phyloP scores from a whole-genome alignment of 2,329 filamentous ascomycete species.

The Fusarium armeniacum region DNA sequence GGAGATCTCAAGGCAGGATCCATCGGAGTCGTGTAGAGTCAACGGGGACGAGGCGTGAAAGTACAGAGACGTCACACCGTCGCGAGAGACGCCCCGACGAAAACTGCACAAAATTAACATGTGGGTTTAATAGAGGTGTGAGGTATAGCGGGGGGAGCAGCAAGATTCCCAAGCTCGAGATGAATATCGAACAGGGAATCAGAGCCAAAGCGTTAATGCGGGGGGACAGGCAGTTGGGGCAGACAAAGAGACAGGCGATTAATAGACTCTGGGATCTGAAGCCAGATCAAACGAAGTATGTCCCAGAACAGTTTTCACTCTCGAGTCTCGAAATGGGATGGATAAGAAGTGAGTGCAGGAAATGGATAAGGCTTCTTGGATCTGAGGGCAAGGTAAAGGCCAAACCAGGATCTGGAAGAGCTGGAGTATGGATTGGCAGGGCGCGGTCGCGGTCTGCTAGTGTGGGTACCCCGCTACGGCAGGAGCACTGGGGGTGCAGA shows the following conservation, averaged over 20 bases:
- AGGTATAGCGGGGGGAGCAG: slow-evolving; percentile 40
- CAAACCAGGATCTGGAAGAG: slow-evolving; percentile 43
- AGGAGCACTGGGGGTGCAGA: slow-evolving; percentile 41
- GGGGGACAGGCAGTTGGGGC: neutral
- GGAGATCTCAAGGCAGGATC: slow-evolving; percentile 64
- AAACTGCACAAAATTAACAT: slow-evolving; percentile 70
- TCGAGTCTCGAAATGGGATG: slow-evolving; percentile 42
- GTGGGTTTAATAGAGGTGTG: slow-evolving; percentile 58
- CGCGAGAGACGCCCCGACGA: slow-evolving; percentile 68
- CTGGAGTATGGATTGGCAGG: slow-evolving; percentile 54
- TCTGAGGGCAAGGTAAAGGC: slow-evolving; percentile 36
- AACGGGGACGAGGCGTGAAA: slow-evolving; percentile 59
- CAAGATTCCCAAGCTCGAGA: slow-evolving; percentile 37
- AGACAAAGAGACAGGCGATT: slow-evolving; percentile 30
- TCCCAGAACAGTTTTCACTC: slow-evolving; percentile 36
- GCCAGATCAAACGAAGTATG: slow-evolving; percentile 31
- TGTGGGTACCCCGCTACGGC: slow-evolving; percentile 55
- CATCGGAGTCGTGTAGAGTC: slow-evolving; percentile 63
- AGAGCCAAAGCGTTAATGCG: slow-evolving; percentile 26
- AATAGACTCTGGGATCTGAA: slow-evolving; percentile 26
- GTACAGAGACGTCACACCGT: slow-evolving; percentile 65
- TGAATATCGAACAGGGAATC: slow-evolving; percentile 28
- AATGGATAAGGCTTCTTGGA: slow-evolving; percentile 40
- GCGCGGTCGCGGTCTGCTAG: slow-evolving; percentile 52
- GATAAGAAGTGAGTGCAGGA: slow-evolving; percentile 43